These are phyloP conservation scores for Amniculicola lignicola DNA, from an alignment of 495 filamentous ascomycete genomes.

Conservation along the genomic window DNA sequence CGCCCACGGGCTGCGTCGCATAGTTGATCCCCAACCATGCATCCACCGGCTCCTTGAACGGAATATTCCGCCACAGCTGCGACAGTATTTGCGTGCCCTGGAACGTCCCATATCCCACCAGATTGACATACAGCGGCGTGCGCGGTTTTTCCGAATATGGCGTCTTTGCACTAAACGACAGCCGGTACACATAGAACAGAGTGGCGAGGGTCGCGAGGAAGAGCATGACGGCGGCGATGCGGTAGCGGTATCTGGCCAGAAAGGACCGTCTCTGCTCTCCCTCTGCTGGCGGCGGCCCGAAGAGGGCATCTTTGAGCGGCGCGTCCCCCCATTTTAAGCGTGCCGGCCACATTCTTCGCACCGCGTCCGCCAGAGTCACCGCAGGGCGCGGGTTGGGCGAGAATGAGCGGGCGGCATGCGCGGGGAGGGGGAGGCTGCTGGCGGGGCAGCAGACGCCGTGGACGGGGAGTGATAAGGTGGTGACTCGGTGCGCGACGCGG, in stretches of 20 bases:
- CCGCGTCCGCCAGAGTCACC: too few species aligned
- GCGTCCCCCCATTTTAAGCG: not conserved
- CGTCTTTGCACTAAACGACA: not conserved
- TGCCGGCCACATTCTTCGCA: not conserved
- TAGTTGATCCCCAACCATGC: slow-evolving; percentile 21
- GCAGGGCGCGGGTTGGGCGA: too few species aligned
- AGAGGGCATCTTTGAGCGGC: not conserved
- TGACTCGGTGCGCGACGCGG: too few species aligned
- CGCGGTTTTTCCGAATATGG: slow-evolving; percentile 2
- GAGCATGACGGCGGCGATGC: not conserved
- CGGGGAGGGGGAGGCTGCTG: too few species aligned
- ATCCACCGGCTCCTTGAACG: slow-evolving; percentile 5
- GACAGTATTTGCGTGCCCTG: slow-evolving; percentile 13
- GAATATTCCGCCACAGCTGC: not conserved
- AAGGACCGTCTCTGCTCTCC: not conserved
- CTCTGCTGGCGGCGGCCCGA: not conserved
- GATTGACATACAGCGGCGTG: slow-evolving; percentile 3
- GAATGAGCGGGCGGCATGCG: too few species aligned
- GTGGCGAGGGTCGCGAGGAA: not conserved
- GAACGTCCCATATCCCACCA: slow-evolving; percentile 18
- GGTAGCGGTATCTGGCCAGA: not conserved
- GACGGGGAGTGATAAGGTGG: too few species aligned
- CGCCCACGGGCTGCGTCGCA: slow-evolving; percentile 17
- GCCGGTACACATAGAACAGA: not conserved
- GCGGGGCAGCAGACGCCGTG: too few species aligned